Base-by-base conservation (phyloP, 768 basidiomycete species). In the Suillus ampliporus region DNA sequence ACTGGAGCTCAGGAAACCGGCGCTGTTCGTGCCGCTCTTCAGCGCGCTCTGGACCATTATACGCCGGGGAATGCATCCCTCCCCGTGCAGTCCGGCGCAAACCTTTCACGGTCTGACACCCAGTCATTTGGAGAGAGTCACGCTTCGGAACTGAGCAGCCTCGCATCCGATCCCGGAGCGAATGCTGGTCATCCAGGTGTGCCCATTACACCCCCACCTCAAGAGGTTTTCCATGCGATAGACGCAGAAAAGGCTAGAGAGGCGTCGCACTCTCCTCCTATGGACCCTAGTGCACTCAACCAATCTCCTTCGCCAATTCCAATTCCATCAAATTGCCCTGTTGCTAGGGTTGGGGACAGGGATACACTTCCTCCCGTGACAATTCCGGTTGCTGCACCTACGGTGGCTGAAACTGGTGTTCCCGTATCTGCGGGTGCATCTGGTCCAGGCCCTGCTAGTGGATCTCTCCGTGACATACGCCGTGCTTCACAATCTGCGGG, bases 101-200 rank as follows among this genome's bases (percentile, higher is more conserved):
- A 89, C 70, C 81, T 92, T 44, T 81, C 82, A 63, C 80, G 88
- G 63, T 89, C 89, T 4, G 90, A 94, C 69, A 91, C 90, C 0
- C 85, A 85, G 61, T 92, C 90, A 74, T 95, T 95, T 70, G 93
- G 93, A 21, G 90, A 89, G 75, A 94, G 88, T 43, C 93, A 95
- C 68, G 90, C 89, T 0, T 81, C 77, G 40, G 93, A 94, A 76
- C 80, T 95, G 40, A 83, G 83, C 19, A 81, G 78, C 66, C 86
- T 92, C 57, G 76, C 76, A 54, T 71, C 81, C 14, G 71, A 72
- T 0, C 65, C 71, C 26, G 61, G 66, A 6, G 68, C 65, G 31
- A 64, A 68, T 28, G 57, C 67, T 41, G 67, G 65, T 52, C 76
- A 78, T 61, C 76, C 78, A 21, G 73, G 72, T 51, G 70, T 81